Evolutionary conservation across 345 rosid genomes (phyloP).

Genomic region (Gossypium turneri): DNA sequence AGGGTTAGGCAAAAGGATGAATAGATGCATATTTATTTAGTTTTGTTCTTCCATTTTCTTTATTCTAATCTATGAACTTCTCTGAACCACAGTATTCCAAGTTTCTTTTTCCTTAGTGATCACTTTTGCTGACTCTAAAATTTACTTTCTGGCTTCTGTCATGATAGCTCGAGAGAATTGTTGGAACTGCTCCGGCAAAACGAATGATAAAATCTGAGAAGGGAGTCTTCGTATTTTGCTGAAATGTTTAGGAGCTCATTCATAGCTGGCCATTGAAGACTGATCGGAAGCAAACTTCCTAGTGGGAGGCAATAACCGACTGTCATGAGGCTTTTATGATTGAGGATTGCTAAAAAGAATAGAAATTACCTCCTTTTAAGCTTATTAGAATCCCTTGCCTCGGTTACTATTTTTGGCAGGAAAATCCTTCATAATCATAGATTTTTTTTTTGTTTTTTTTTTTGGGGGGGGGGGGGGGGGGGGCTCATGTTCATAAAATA

Average conservation of each 20-base stretch:
- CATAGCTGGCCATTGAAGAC: background rate
- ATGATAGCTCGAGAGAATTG: conserved; percentile 73
- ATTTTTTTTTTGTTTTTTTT: background rate
- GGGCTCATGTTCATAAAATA: too few relatives aligned
- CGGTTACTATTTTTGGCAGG: background rate
- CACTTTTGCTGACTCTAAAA: background rate
- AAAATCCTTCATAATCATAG: background rate
- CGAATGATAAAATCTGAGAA: conserved; percentile 73
- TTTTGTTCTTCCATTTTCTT: background rate
- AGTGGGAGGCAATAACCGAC: background rate
- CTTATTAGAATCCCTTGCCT: background rate
- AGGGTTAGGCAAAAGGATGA: too few relatives aligned
- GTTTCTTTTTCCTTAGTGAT: background rate
- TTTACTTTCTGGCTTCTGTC: background rate
- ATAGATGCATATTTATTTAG: too few relatives aligned
- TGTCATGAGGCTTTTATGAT: too few relatives aligned
- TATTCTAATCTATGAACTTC: background rate
- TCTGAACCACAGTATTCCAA: background rate
- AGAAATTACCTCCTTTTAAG: background rate
- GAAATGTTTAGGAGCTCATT: background rate
- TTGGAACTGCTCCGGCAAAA: conserved; percentile 55
- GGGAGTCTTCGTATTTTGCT: conserved; percentile 62
- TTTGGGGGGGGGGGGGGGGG: too few relatives aligned
- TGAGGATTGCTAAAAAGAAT: background rate
- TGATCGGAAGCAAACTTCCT: background rate